These are phyloP conservation scores for Ophiocordyceps camponoti-leonardi DNA, from an alignment of 2,329 filamentous ascomycete genomes.

Conservation along the genomic window DNA sequence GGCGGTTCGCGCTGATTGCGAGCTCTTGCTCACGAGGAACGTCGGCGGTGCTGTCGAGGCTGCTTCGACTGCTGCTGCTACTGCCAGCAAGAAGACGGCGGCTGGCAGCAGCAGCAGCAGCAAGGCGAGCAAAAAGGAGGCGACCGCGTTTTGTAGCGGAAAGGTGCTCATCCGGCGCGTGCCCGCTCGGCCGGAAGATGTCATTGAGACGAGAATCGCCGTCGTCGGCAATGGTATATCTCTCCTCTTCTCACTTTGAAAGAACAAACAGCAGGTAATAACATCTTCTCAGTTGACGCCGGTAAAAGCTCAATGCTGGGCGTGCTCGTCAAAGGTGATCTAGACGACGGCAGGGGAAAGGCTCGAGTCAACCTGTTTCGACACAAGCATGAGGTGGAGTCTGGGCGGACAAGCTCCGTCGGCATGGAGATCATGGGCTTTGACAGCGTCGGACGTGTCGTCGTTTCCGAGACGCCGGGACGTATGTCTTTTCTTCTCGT, in stretches of 20 bases:
- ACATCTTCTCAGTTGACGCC: constrained; percentile 50
- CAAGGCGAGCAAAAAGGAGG: neutral
- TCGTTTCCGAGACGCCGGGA: constrained; percentile 66
- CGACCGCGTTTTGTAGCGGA: constrained; percentile 38
- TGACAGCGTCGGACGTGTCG: constrained; percentile 67
- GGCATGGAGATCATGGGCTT: constrained; percentile 99
- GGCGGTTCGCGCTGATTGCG: constrained; percentile 53
- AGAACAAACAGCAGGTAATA: constrained; percentile 3
- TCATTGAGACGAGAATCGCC: constrained; percentile 90
- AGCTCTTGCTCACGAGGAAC: constrained; percentile 76
- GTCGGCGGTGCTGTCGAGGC: constrained; percentile 65
- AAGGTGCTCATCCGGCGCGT: constrained; percentile 69
- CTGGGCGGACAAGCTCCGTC: constrained; percentile 84
- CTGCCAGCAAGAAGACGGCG: constrained; percentile 45
- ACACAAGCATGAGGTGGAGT: constrained; percentile 96
- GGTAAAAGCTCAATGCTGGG: constrained; percentile 94
- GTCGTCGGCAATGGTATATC: constrained; percentile 74
- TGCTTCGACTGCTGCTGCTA: constrained; percentile 28
- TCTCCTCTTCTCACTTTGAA: neutral
- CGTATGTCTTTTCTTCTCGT: constrained; percentile 35
- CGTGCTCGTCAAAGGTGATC: constrained; percentile 83
- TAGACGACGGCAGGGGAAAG: constrained; percentile 87
- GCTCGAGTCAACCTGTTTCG: constrained; percentile 91
- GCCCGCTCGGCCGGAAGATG: constrained; percentile 61
- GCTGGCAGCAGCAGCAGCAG: neutral